Base-by-base conservation (phyloP, 768 basidiomycete species). In the Cubamyces lactineus region DNA sequence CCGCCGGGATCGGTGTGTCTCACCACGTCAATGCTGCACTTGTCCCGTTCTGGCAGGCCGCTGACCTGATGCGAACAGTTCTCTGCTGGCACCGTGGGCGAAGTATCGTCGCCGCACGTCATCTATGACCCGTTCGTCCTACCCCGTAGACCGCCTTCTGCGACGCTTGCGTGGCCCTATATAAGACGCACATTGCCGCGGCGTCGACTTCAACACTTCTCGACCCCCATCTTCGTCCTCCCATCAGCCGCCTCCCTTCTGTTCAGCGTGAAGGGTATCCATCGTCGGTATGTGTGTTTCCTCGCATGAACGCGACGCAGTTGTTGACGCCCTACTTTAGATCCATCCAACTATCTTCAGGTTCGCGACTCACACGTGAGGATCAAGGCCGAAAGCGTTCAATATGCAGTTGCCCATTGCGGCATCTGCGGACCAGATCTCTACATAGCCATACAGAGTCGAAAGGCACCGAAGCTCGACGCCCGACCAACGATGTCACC, bases 401-500 rank as follows among this genome's bases (percentile, higher is more conserved):
- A 87, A 53, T 78, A 84, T 58, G 76, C 79, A 54, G 80, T 83
- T 58, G 78, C 79, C 23, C 81, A 76, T 65, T 83, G 74, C 65
- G 73, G 73, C 26, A 80, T 83, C 19, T 85, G 84, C 61, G 83
- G 80, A 34, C 80, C 81, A 3, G 85, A 86, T 70, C 78, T 79
- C 1, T 80, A 82, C 66, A 80, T 79, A n/a, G 67, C 78, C 51
- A 76, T 76, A 9, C 74, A 74, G 23, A 79, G 78, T 38, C 69
- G 79, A 79, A 77, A 69, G 19, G 59, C 68, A 23, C 58, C 60
- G 53, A 65, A 68, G 63, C 63, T 70, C 2, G 71, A 13, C 84
- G 86, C 66, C 84, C 86, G 71, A 84, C 87, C 57, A 78, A 83
- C 48, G 86, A 86, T 4, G 72, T 72, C 8, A 84, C 81, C 38